A percentile compares a stretch with the other conserved stretches of the same genome.
Evolutionary conservation across 805 yeast species (phyloP).

Genomic region (Myxozyma melibiosi): DNA sequence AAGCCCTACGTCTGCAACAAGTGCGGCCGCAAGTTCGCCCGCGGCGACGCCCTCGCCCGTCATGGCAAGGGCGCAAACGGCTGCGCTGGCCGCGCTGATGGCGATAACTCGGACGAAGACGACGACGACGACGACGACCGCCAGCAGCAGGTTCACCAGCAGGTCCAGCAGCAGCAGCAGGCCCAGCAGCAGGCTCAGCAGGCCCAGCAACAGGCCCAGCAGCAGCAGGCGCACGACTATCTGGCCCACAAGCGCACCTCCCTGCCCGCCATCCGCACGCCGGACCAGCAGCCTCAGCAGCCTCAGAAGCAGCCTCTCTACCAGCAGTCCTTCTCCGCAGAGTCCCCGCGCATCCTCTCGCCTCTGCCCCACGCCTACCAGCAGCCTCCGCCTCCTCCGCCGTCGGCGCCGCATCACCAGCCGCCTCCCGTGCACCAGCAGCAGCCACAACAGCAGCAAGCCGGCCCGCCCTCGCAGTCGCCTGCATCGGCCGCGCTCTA

Average conservation of each 20-base stretch:
- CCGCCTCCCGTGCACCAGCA: constrained; percentile 10
- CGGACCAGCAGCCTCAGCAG: constrained; percentile 10
- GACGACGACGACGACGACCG: constrained; percentile 20
- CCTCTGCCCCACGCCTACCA: constrained; percentile 30
- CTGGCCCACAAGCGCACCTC: constrained; percentile 7
- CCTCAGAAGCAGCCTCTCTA: constrained; percentile 7
- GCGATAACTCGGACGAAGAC: constrained; percentile 26
- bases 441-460: constrained; percentile 3
- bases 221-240: constrained; percentile 11
- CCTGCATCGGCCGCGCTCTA: constrained; percentile 16
- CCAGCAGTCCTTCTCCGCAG: constrained; percentile 13
- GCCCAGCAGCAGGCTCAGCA: constrained; percentile 13
- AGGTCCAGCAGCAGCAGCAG: constrained; percentile 1
- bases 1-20: constrained; percentile 54
- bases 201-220: too few species aligned
- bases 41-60: constrained; percentile 74
- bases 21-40: constrained; percentile 41
- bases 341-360: constrained; percentile 26
- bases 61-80: constrained; percentile 56
- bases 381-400: constrained; percentile 10
- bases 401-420: constrained; percentile 16
- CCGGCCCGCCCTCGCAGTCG: constrained; percentile 1
- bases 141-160: background rate
- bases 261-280: constrained; percentile 24
- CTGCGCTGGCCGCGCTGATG: constrained; percentile 37